phyloP scores from a whole-genome alignment of 129 eudicot species.

The Tagetes patula region DNA sequence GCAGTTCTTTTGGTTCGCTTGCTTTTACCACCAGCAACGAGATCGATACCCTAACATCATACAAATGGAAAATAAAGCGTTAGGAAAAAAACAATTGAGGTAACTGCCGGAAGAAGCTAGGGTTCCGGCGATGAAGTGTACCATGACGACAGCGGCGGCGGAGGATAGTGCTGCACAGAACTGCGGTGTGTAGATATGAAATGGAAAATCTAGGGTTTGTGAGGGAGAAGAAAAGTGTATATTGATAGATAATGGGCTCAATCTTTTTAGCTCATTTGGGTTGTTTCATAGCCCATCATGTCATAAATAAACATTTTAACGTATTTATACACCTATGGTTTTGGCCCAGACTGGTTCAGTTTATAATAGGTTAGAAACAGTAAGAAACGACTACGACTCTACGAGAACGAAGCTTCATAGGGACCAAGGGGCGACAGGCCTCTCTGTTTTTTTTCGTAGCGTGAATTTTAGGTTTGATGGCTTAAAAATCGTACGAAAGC shows the following conservation, averaged over 20 bases:
- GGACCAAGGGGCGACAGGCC: too few species aligned
- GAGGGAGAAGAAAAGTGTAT: not conserved
- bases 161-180: not conserved
- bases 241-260: not conserved
- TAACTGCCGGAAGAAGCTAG: not conserved
- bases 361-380: too few species aligned
- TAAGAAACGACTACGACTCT: too few species aligned
- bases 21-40: conserved; percentile 2
- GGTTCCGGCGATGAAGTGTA: not conserved
- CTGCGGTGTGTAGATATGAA: not conserved
- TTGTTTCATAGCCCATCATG: not conserved
- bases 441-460: too few species aligned
- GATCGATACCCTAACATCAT: conserved; percentile 1
- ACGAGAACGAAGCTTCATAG: too few species aligned
- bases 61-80: not conserved
- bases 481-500: too few species aligned
- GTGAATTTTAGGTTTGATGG: too few species aligned
- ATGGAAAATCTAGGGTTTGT: conserved; percentile 2
- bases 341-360: too few species aligned
- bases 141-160: not conserved
- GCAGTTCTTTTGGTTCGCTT: conserved; percentile 1
- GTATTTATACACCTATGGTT: too few species aligned
- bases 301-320: not conserved
- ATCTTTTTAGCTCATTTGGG: not conserved
- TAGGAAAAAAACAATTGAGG: not conserved